Evolutionary conservation across 352 stramenopile species (phyloP).

Genomic region (Phytophthora aleatoria): DNA sequence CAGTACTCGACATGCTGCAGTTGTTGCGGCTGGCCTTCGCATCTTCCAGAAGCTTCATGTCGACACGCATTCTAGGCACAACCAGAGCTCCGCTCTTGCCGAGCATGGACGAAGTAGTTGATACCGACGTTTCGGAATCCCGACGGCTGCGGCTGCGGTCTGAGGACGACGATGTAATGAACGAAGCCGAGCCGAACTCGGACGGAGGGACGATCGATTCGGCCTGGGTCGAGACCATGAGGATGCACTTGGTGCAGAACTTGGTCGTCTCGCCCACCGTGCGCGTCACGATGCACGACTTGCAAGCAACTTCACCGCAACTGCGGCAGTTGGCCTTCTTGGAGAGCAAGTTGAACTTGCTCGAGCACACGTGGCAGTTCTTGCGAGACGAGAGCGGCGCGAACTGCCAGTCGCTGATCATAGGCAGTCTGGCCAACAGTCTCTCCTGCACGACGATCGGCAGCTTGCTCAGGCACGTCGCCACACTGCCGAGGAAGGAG

Average conservation of each 20-base stretch:
- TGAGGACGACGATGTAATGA: conserved; percentile 38
- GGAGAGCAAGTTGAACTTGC: conserved; percentile 67
- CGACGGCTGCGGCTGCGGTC: conserved; percentile 26
- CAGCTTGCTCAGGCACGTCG: conserved; percentile 48
- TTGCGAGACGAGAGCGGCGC: conserved; percentile 54
- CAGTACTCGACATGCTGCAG: conserved; percentile 44
- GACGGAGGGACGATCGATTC: conserved; percentile 30
- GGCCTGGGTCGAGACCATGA: conserved; percentile 54
- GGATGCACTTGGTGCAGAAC: conserved; percentile 79
- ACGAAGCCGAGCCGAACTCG: conserved; percentile 36
- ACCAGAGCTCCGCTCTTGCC: conserved; percentile 14
- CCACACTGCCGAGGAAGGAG: conserved; percentile 47
- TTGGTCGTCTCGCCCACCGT: conserved; percentile 55
- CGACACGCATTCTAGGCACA: conserved; percentile 30
- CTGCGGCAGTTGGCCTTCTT: conserved; percentile 80
- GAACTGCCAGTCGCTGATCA: conserved; percentile 55
- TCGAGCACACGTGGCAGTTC: conserved; percentile 65
- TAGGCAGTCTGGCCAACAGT: conserved; percentile 45
- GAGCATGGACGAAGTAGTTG: conserved; percentile 32
- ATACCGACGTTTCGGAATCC: conserved; percentile 33
- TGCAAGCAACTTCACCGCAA: conserved; percentile 80
- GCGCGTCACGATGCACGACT: conserved; percentile 71
- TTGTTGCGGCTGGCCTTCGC: conserved; percentile 29
- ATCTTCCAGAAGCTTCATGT: conserved; percentile 54
- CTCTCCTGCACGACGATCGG: conserved; percentile 58